Percentiles rank a stretch among this genome's conserved stretches.
Conservation (phyloP, 129 eudicot genomes). For the Flaveria linearis region DNA sequence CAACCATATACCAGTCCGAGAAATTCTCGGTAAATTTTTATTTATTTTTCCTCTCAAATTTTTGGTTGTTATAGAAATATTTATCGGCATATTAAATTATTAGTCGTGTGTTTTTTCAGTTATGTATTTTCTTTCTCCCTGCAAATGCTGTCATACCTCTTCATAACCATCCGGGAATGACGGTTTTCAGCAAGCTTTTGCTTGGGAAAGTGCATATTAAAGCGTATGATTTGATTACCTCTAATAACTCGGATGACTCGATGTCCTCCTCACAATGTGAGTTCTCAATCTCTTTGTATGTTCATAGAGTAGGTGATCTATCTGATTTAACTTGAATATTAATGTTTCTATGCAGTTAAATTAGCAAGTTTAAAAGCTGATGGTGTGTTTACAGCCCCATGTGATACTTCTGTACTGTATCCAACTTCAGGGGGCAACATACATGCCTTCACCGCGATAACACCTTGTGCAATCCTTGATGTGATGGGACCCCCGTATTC, state of each 20-base stretch:
- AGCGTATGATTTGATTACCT: slow-evolving; percentile 75
- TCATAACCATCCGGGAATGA: slow-evolving; percentile 95
- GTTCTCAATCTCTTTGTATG: slow-evolving; percentile 26
- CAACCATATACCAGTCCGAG: slow-evolving; percentile 59
- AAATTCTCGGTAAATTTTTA: slow-evolving; percentile 60
- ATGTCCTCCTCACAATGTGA: slow-evolving; percentile 44
- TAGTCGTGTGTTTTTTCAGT: slow-evolving; percentile 43
- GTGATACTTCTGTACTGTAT: slow-evolving; percentile 71
- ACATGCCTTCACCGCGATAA: slow-evolving; percentile 78
- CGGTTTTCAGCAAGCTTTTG: slow-evolving; percentile 84
- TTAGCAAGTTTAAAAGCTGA: slow-evolving; percentile 65
- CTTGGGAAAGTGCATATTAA: slow-evolving; percentile 80
- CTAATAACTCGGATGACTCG: slow-evolving; percentile 32
- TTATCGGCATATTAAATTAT: not conserved
- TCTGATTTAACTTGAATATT: slow-evolving; percentile 1
- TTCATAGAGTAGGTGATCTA: not conserved
- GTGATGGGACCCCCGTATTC: slow-evolving; percentile 94
- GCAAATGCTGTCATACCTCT: slow-evolving; percentile 76
- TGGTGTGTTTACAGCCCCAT: slow-evolving; percentile 61
- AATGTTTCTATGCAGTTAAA: slow-evolving; percentile 43
- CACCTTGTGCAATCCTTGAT: slow-evolving; percentile 88
- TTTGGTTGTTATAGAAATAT: not conserved
- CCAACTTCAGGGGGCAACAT: slow-evolving; percentile 94
- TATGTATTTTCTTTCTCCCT: slow-evolving; percentile 74
- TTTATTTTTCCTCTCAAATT: not conserved